Conservation (phyloP, 306 rosid genomes). For the Sphenostylis stenocarpa region DNA sequence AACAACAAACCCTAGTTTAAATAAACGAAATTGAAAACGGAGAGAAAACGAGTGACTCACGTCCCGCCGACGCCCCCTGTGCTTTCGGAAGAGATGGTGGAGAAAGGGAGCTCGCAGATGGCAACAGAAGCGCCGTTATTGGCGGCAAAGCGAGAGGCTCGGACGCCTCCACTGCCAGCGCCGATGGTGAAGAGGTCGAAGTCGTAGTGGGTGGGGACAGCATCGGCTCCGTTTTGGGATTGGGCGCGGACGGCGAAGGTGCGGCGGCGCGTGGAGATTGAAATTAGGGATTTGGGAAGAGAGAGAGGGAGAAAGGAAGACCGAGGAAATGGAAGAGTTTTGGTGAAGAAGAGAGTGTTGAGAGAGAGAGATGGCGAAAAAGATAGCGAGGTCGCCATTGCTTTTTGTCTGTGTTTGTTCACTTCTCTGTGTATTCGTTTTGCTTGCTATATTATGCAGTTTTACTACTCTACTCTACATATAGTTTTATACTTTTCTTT, state of each 20-base stretch:
- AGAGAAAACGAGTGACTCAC: slow-evolving; percentile 43
- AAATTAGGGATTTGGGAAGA: slow-evolving; percentile 23
- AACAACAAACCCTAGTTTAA: background rate
- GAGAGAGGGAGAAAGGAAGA: background rate
- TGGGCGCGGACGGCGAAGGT: slow-evolving; percentile 44
- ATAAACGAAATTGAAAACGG: background rate
- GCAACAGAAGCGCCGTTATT: slow-evolving; percentile 78
- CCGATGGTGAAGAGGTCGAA: slow-evolving; percentile 94
- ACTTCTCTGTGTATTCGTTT: too few relatives aligned
- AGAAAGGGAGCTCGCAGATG: slow-evolving; percentile 92
- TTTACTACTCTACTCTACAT: background rate
- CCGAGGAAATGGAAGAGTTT: slow-evolving; percentile 23
- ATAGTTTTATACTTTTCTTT: background rate
- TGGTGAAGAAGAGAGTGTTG: slow-evolving; percentile 21
- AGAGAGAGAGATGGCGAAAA: slow-evolving; percentile 36
- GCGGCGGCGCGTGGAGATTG: slow-evolving; percentile 29
- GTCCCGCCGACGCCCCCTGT: slow-evolving; percentile 97
- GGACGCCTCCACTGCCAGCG: slow-evolving; percentile 94
- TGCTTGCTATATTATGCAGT: background rate
- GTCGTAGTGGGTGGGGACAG: slow-evolving; percentile 55
- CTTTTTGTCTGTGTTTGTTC: background rate
- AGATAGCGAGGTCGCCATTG: slow-evolving; percentile 42
- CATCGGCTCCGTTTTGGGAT: slow-evolving; percentile 55
- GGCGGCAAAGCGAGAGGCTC: slow-evolving; percentile 83
- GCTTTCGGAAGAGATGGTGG: slow-evolving; percentile 81